Evolutionary conservation across 768 basidiomycete species (phyloP), one percentile per base, ranked within the genome.

Genomic region (Macrolepiota fuliginosa): DNA sequence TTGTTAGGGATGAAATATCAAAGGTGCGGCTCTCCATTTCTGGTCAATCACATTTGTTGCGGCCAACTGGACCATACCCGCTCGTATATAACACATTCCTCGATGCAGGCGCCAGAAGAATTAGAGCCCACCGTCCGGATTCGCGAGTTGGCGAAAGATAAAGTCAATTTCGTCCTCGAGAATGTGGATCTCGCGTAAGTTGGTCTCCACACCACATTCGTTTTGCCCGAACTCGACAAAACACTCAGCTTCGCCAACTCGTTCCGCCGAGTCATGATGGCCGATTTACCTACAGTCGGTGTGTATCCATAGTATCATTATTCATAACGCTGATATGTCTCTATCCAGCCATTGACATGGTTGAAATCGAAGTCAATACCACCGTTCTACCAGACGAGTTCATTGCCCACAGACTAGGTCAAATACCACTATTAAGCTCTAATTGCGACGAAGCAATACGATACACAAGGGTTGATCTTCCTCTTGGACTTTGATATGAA

Each of bases 281-380:
- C 97, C 29, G 95, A 98, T 74, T 88, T 99, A 64, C 92, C 96
- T 17, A 98, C 97, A 61, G 84, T 99, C 64, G 94, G 96, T 94
- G 70, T 71, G 91, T 80, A 37, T 25, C 39, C 10, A 9, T 6
- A 13, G 7, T n/a, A 54, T 35, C 29, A 25, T 12, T 15, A 39
- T 32, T 36, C 47, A 7, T 42, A 42, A 58, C 17, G 15, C 39
- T 64, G n/a, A n/a, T 29, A 56, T 39, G 24, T n/a, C 52, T 42
- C 5, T 37, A 52, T 66, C 68, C 56, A 98, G 97, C 96, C 37
- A 98, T 99, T 65, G 97, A 99, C 78, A 89, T 96, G 76, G 96
- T 98, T 11, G 91, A 94, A 74, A 90, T 98, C 65, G 84, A 90
- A 62, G 83, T 83, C 58, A 99, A 99, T 73, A 94, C 94, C 4